phyloP scores from a whole-genome alignment of 2,329 filamentous ascomycete species.

The Diaporthe batatas region DNA sequence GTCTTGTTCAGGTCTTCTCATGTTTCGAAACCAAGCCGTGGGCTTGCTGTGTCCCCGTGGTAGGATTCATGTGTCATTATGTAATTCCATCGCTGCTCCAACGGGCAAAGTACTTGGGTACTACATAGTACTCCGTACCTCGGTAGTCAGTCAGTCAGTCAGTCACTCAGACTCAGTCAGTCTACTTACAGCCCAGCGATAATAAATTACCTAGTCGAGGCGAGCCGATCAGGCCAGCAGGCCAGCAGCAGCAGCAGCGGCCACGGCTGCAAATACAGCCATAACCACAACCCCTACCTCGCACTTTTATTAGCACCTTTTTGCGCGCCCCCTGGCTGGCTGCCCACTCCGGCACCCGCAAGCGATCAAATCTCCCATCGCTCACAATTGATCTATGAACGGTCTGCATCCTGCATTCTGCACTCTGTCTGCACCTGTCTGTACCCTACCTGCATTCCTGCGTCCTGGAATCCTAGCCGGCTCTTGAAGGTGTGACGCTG shows the following conservation, averaged over 20 bases:
- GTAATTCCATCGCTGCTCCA: neutral
- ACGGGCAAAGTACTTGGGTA: neutral
- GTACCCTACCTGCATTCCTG: neutral
- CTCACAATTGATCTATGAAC: conserved; percentile 30
- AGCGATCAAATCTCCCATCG: conserved; percentile 33
- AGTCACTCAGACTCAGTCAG: no score
- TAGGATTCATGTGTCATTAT: neutral
- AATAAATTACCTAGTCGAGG: neutral
- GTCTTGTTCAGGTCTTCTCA: neutral
- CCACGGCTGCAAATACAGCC: conserved; percentile 21
- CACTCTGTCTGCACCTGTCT: conserved; percentile 12
- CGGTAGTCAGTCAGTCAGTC: neutral
- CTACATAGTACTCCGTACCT: no score
- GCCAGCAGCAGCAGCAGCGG: neutral
- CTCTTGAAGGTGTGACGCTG: conserved; percentile 7
- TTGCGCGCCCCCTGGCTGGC: neutral
- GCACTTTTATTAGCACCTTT: conserved; percentile 25
- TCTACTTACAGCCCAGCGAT: neutral
- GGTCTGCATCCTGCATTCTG: conserved; percentile 17
- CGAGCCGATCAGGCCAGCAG: conserved; percentile 6
- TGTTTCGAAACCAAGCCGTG: conserved; percentile 15
- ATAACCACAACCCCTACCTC: conserved; percentile 11
- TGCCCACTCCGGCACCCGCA: conserved; percentile 23
- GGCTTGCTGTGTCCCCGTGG: neutral
- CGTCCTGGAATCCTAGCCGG: conserved; percentile 9